These are phyloP conservation scores for Aspergillus glaucus DNA, from an alignment of 2,329 filamentous ascomycete species.

Conservation along the genomic window DNA sequence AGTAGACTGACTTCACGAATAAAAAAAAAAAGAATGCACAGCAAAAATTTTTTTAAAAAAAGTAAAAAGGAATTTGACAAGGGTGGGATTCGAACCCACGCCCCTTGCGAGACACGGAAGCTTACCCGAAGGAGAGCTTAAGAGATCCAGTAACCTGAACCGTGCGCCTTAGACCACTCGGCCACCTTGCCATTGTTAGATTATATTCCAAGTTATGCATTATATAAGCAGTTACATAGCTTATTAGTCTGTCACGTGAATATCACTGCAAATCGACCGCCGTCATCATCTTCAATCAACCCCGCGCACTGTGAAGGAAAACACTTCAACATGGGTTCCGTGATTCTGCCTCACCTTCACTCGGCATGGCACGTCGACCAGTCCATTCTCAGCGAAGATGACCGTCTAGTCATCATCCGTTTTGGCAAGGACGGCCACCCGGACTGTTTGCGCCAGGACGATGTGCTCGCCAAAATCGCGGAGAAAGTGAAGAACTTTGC, in stretches of 20 bases:
- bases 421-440: conserved; percentile 83
- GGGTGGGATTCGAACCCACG: too few relatives aligned
- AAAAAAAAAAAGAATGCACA: too few relatives aligned
- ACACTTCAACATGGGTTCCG: conserved; percentile 60
- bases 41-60: too few relatives aligned
- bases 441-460: conserved; percentile 77
- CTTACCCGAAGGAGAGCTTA: too few relatives aligned
- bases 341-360: conserved; percentile 82
- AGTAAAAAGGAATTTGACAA: too few relatives aligned
- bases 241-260: background rate
- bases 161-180: too few relatives aligned
- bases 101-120: too few relatives aligned
- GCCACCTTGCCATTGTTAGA: background rate
- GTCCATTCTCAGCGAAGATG: conserved; percentile 84
- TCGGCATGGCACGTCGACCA: conserved; percentile 98
- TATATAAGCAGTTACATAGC: background rate
- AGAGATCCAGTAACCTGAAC: too few relatives aligned
- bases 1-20: too few relatives aligned
- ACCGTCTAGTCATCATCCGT: conserved; percentile 75
- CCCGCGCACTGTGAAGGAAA: background rate
- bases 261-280: background rate
- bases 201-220: too few relatives aligned
- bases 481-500: conserved; percentile 73
- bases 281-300: background rate
- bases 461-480: conserved; percentile 90